phyloP scores from a whole-genome alignment of 2,329 filamentous ascomycete species.

The Fonsecaea monophora region DNA sequence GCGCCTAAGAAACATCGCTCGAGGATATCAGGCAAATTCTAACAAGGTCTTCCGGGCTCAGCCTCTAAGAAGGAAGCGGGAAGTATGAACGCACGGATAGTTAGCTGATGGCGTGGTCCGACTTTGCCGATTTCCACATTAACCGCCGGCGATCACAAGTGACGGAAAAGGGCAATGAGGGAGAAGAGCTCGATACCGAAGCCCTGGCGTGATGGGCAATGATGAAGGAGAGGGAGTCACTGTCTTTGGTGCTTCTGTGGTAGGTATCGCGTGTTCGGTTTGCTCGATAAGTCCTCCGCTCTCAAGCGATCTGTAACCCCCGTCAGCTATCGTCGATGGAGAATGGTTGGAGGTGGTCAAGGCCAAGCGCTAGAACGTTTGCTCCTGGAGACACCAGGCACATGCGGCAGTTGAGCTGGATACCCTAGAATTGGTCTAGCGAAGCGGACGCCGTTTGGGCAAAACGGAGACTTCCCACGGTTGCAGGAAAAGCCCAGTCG shows the following conservation, averaged over 20 bases:
- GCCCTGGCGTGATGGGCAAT: not conserved
- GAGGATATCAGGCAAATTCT: constrained; percentile 21
- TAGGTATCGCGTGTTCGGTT: not conserved
- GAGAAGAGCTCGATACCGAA: not conserved
- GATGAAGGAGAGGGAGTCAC: not conserved
- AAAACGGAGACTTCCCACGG: constrained; percentile 9
- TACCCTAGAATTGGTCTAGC: constrained; percentile 18
- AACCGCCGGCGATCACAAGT: constrained; percentile 1
- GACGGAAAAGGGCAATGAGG: not conserved
- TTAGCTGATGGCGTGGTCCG: not conserved
- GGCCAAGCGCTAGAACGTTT: constrained; percentile 18
- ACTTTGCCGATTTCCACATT: constrained; percentile 7
- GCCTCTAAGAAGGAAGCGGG: constrained; percentile 3
- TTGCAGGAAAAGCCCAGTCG: not conserved
- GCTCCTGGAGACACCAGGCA: constrained; percentile 15
- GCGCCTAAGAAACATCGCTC: not conserved
- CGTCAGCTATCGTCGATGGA: constrained; percentile 10
- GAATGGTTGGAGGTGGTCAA: not conserved
- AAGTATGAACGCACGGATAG: not conserved
- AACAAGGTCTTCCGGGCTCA: not conserved
- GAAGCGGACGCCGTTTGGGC: constrained; percentile 9
- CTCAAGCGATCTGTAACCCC: constrained; percentile 17
- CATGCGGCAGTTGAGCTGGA: constrained; percentile 14
- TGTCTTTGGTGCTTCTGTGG: not conserved
- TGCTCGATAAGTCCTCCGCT: constrained; percentile 8